These are phyloP conservation scores for Datura wrightii DNA, from an alignment of 257 asterid species.

Conservation along the genomic window DNA sequence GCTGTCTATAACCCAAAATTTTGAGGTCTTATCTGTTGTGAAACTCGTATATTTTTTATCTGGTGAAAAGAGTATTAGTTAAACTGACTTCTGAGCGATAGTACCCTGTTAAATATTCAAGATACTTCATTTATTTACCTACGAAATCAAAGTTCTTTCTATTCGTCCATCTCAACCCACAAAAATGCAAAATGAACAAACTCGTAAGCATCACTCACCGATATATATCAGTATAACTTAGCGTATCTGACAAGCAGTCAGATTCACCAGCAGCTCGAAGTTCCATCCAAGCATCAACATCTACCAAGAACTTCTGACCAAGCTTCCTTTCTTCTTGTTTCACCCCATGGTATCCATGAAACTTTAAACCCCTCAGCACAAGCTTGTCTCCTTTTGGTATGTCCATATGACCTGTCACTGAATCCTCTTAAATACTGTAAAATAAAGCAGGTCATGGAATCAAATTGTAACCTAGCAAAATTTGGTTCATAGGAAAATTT, in stretches of 20 bases:
- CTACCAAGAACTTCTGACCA: constrained; percentile 19
- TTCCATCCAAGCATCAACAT: constrained; percentile 26
- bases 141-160: neutral
- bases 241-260: constrained; percentile 10
- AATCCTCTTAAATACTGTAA: neutral
- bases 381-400: neutral
- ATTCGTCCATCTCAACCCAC: neutral
- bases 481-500: no score
- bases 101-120: neutral
- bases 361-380: no score
- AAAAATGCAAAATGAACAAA: neutral
- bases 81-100: neutral
- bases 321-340: no score
- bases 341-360: no score
- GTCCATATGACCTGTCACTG: neutral
- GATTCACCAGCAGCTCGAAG: constrained; percentile 19
- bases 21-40: neutral
- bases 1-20: neutral
- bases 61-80: neutral
- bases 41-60: neutral
- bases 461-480: neutral
- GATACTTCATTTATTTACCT: neutral
- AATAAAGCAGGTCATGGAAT: neutral
- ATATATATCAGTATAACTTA: constrained; percentile 24
- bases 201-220: neutral